Base-by-base conservation (phyloP, 2,329 filamentous ascomycete species). In the Xylariaceae sp. region DNA sequence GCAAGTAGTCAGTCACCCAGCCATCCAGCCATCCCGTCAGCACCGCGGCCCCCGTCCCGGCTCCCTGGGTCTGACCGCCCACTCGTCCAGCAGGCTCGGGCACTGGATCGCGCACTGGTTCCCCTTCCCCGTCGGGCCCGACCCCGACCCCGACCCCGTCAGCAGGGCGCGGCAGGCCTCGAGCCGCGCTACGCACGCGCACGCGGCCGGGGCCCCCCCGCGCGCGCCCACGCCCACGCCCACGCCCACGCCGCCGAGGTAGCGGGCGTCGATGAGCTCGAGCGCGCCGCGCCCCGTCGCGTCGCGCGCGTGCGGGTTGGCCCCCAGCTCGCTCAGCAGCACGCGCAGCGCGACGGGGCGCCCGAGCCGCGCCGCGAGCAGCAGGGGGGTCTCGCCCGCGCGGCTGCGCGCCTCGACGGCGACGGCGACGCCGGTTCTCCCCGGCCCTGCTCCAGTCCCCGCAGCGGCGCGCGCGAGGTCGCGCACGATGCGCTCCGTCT, bases 321-420 rank as follows among this genome's bases (percentile, higher is more conserved):
- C 70, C 1, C 65, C 64, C 5, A 56, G 44, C n/a, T 62, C 56
- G n/a, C n/a, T n/a, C 10, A 68, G 55, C 9, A 75, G 56, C 6
- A 64, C 61, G 10, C 60, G 61, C 18, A 69, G 52, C 1, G 71
- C 71, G 3, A 70, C 59, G 51, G 74, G 75, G 33, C 67, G 63
- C 0, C 72, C 72, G 14, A 65, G 58, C 3, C 69, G 61, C 2
- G 70, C 69, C 0, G 72, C 72, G 7, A 77, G 47, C 24, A 75
- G 68, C 18, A 76, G 57, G 0, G 71, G 64, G 1, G 72, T 76
- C 52, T 77, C 72, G 25, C 72, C 72, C 1, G 58, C 53, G 3
- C 69, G 57, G 46, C 76, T 77, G 18, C 71, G 66, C 5, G 62
- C 65, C 35, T 75, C 58, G 4, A 75, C 42, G 2, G 61, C 50